Evolutionary conservation across 768 basidiomycete genomes (phyloP), one percentile per base, ranked within the genome.

Genomic region (Rhizopogon vesiculosus): DNA sequence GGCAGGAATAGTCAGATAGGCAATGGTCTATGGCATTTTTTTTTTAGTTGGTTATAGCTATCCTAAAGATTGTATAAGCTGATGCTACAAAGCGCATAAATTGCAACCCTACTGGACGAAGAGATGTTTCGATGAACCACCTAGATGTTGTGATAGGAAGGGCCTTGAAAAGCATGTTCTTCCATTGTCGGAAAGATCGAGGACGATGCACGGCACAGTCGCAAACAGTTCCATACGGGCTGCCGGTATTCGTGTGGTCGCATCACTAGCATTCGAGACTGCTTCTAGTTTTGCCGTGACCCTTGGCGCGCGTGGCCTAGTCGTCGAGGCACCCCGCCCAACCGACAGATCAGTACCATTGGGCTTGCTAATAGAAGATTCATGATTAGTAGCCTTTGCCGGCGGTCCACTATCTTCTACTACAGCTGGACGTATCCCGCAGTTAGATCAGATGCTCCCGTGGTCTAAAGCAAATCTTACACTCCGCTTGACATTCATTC

Each of bases 1-100:
- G 81, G 51, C 78, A 81, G 2, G 82, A 61, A 3, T 79, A 80
- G 35, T 71, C 74, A 6, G 65, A 62, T 38, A 79, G 70, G 45
- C 66, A 8, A 33, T 33, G 31, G 8, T 33, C 31, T 33, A 7
- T 33, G 31, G 31, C 60, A 28, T 57, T 62, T n/a, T 55, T 60
- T 54, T 41, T 60, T 69, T 55, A 61, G 69, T 48, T 46, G 49
- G 31, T 58, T 33, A 33, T 8, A 33, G 31, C 64, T 51, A 70
- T 64, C 12, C 72, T 75, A 53, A 12, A 51, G 13, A 35, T 12
- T 22, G 12, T 5, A 35, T 48, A 16, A 48, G 46, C 13, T 16
- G 33, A 22, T 22, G 15, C 13, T 2, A 35, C 19, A 2, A 19
- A 15, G 33, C 33, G 33, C 33, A 35, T 3, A 35, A 15, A 7